Conservation (phyloP, 2,329 filamentous ascomycete genomes). For the Colletotrichum orbiculare region DNA sequence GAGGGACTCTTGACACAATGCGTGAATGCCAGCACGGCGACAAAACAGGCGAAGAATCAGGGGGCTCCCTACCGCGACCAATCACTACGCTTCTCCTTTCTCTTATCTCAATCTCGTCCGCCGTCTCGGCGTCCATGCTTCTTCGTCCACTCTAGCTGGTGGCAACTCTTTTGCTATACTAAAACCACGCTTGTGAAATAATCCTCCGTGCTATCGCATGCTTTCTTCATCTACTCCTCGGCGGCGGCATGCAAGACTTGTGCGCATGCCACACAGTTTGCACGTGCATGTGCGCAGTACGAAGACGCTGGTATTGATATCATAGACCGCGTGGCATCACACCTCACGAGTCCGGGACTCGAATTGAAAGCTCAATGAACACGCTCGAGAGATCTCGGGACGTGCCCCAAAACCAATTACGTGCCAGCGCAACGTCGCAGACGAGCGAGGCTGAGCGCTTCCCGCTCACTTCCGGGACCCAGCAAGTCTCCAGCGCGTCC, state of each 20-base stretch:
- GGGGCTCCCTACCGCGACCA: too few relatives aligned
- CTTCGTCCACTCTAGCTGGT: slow-evolving; percentile 3
- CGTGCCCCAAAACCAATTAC: neutral
- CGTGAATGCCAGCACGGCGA: slow-evolving; percentile 22
- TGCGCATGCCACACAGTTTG: neutral
- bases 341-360: neutral
- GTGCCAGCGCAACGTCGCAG: slow-evolving; percentile 14
- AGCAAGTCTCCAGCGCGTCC: slow-evolving; percentile 7
- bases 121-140: slow-evolving; percentile 20
- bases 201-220: neutral
- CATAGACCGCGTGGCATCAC: too few relatives aligned
- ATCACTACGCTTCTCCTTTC: neutral
- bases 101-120: slow-evolving; percentile 16
- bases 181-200: too few relatives aligned
- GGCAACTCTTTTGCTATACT: neutral
- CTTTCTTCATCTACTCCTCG: slow-evolving; percentile 8
- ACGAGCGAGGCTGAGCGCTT: slow-evolving; percentile 28
- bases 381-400: too few relatives aligned
- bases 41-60: slow-evolving; percentile 11
- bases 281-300: neutral
- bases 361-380: neutral
- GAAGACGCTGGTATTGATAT: neutral
- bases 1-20: neutral
- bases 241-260: neutral
- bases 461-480: neutral